Evolutionary conservation across 306 rosid species (phyloP).

Genomic region (Ormosia semicastrata): DNA sequence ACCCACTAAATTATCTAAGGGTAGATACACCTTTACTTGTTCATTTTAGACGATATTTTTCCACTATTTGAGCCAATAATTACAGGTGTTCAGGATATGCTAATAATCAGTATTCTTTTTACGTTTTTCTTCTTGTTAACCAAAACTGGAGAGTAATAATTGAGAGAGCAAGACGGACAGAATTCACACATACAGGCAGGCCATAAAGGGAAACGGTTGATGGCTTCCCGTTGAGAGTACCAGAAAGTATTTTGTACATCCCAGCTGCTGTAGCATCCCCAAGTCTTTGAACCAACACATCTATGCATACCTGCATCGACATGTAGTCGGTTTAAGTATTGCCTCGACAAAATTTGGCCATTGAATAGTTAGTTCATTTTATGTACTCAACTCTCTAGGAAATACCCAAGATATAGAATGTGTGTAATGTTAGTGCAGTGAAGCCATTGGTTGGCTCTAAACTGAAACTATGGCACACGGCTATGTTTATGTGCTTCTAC

Average conservation of each 20-base stretch:
- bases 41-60: too few species aligned
- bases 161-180: neutral
- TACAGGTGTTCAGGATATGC: neutral
- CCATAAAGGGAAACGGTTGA: conserved; percentile 74
- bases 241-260: conserved; percentile 79
- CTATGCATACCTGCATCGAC: conserved; percentile 77
- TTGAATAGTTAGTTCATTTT: neutral
- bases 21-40: too few species aligned
- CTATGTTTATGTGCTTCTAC: conserved; percentile 2
- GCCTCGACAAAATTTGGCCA: neutral
- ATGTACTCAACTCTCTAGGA: conserved; percentile 3
- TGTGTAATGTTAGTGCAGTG: neutral
- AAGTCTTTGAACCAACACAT: conserved; percentile 89
- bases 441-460: conserved; percentile 4
- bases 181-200: conserved; percentile 63
- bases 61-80: neutral
- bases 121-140: neutral
- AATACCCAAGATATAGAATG: neutral
- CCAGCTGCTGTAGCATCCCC: conserved; percentile 98
- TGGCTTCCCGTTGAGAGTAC: conserved; percentile 56
- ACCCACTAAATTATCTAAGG: too few species aligned
- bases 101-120: neutral
- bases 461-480: neutral
- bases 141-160: neutral
- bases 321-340: neutral